Conservation (phyloP, 495 filamentous ascomycete species). For the Penicillium nucicola region DNA sequence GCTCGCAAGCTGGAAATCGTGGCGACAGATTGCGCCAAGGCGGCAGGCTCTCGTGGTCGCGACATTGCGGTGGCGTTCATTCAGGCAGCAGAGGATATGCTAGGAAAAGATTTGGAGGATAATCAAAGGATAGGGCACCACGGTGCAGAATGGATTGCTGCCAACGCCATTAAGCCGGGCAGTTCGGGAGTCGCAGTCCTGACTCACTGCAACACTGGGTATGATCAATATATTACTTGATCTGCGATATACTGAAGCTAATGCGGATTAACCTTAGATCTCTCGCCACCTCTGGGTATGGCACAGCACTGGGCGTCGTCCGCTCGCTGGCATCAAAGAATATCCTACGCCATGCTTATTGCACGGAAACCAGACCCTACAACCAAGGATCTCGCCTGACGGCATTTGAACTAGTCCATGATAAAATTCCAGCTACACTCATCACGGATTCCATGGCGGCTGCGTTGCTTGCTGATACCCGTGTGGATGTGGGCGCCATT, state of each 20-base stretch:
- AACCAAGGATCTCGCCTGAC: constrained; percentile 96
- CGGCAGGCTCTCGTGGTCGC: constrained; percentile 34
- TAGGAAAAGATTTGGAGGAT: constrained; percentile 80
- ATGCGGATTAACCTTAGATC: constrained; percentile 50
- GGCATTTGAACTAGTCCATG: constrained; percentile 91
- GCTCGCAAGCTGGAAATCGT: constrained; percentile 69
- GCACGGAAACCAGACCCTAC: constrained; percentile 95
- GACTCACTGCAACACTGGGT: constrained; percentile 98
- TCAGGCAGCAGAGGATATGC: constrained; percentile 75
- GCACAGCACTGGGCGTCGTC: constrained; percentile 91
- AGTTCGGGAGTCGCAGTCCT: constrained; percentile 62
- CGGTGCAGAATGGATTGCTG: constrained; percentile 79
- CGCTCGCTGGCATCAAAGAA: constrained; percentile 69
- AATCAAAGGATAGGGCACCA: constrained; percentile 80
- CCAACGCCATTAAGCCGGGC: constrained; percentile 36
- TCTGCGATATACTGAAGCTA: constrained; percentile 3
- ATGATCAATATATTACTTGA: constrained; percentile 22
- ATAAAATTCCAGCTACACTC: constrained; percentile 86
- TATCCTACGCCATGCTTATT: constrained; percentile 76
- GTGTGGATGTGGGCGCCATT: constrained; percentile 69
- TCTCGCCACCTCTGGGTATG: constrained; percentile 93
- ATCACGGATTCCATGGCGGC: constrained; percentile 97
- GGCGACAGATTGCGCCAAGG: constrained; percentile 36
- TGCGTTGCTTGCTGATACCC: constrained; percentile 65
- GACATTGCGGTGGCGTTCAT: constrained; percentile 65